phyloP scores from a whole-genome alignment of 78 protist genomes.

The Cavenderia fasciculata region DNA sequence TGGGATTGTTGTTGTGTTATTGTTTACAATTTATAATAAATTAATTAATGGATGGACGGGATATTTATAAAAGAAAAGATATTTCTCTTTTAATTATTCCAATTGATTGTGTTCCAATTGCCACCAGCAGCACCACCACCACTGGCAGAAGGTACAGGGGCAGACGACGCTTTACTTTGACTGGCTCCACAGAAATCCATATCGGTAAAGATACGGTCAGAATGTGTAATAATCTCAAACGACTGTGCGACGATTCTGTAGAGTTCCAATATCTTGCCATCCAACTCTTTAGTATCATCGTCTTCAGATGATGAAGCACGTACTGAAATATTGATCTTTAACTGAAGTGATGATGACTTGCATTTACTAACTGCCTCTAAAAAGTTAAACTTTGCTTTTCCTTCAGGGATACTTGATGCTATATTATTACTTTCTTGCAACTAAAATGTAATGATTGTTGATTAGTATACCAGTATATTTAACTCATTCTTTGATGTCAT shows the following conservation, averaged over 20 bases:
- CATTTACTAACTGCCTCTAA: slow-evolving; percentile 20
- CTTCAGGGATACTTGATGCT: slow-evolving; percentile 40
- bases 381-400: slow-evolving; percentile 55
- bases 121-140: no score
- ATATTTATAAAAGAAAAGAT: background rate
- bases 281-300: slow-evolving; percentile 27
- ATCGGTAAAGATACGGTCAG: slow-evolving; percentile 45
- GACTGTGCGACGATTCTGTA: slow-evolving; percentile 14
- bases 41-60: background rate
- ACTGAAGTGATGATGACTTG: slow-evolving; percentile 39
- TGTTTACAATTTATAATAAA: background rate
- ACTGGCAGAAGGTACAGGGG: no score
- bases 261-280: slow-evolving; percentile 15
- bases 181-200: no score
- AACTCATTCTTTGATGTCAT: background rate
- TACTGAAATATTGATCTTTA: slow-evolving; percentile 61
- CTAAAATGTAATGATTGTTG: no score
- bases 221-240: slow-evolving; percentile 5
- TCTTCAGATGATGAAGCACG: slow-evolving; percentile 25
- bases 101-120: slow-evolving; percentile 10
- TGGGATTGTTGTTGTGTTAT: background rate
- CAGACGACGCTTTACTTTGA: no score
- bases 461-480: no score
- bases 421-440: slow-evolving; percentile 16
- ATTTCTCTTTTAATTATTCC: slow-evolving; percentile 12